These are phyloP conservation scores for Nidularia sp. DNA, from an alignment of 768 basidiomycete species.

Conservation along the genomic window DNA sequence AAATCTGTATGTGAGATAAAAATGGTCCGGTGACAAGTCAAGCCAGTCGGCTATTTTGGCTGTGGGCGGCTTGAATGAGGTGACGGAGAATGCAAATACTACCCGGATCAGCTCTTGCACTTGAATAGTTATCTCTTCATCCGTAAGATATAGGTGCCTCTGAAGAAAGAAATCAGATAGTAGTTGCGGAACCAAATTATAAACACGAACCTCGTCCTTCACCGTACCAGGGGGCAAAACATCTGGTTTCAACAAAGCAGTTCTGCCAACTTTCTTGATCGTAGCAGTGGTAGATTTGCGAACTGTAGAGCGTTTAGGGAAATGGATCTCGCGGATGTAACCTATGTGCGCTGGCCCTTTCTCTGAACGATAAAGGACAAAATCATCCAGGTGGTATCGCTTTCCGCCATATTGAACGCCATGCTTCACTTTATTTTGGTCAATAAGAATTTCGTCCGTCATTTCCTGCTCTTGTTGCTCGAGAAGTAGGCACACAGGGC, in stretches of 20 bases:
- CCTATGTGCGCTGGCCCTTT: constrained; percentile 56
- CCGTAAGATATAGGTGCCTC: constrained; percentile 62
- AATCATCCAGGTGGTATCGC: constrained; percentile 61
- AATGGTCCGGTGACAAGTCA: constrained; percentile 48
- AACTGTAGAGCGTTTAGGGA: constrained; percentile 6
- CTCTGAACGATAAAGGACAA: constrained; percentile 44
- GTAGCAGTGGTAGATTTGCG: constrained; percentile 17
- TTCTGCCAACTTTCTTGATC: constrained; percentile 47
- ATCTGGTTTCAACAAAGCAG: constrained; percentile 28
- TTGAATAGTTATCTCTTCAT: constrained; percentile 29
- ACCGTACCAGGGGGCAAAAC: constrained; percentile 32
- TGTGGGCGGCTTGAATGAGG: constrained; percentile 21
- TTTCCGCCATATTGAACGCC: constrained; percentile 44
- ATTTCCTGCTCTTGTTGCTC: constrained; percentile 26
- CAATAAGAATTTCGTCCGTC: constrained; percentile 23
- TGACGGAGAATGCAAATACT: constrained; percentile 40
- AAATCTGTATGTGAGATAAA: constrained; percentile 52
- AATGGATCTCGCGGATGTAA: constrained; percentile 35
- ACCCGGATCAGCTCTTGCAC: constrained; percentile 39
- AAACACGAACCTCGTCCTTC: constrained; percentile 54
- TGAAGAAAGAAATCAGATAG: constrained; percentile 14
- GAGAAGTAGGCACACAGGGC: constrained; percentile 38
- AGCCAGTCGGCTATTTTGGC: constrained; percentile 40
- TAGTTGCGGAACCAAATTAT: background rate
- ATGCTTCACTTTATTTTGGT: constrained; percentile 15